These are phyloP conservation scores for Telopea speciosissima DNA, from an alignment of 177 flowering plant species.

Conservation along the genomic window DNA sequence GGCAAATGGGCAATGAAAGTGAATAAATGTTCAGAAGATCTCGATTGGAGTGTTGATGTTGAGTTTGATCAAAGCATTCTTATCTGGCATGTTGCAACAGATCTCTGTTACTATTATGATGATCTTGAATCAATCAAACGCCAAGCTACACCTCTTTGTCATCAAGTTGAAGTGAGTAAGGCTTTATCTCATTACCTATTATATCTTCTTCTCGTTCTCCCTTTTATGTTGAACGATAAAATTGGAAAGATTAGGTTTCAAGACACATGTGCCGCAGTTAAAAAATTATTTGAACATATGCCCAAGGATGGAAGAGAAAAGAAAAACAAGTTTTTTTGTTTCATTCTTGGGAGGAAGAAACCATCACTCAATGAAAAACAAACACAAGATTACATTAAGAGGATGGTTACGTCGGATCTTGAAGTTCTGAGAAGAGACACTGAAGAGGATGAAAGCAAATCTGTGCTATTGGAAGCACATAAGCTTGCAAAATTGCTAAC, in stretches of 20 bases:
- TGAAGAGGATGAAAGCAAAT: constrained; percentile 21
- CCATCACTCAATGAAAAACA: background rate
- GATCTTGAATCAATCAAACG: no score
- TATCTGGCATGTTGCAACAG: constrained; percentile 12
- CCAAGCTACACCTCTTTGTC: no score
- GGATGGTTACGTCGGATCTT: constrained; percentile 10
- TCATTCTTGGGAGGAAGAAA: background rate
- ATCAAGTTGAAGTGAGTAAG: constrained; percentile 2
- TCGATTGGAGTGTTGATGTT: background rate
- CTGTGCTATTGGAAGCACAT: constrained; percentile 22
- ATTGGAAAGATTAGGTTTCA: constrained; percentile 18
- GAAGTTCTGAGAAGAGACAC: no score
- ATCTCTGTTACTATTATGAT: constrained; percentile 6
- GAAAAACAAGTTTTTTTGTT: no score
- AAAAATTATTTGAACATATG: background rate
- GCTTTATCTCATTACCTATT: constrained; percentile 22
- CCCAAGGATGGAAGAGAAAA: no score
- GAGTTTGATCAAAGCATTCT: constrained; percentile 7
- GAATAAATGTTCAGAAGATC: background rate
- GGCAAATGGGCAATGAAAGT: background rate
- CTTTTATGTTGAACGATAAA: constrained; percentile 22
- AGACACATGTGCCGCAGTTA: constrained; percentile 23
- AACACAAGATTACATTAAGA: constrained; percentile 10
- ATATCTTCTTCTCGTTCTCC: constrained; percentile 24
- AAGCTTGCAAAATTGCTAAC: constrained; percentile 9